Evolutionary conservation across 2,329 filamentous ascomycete species (phyloP).

Genomic region (Corynespora cassiicola): DNA sequence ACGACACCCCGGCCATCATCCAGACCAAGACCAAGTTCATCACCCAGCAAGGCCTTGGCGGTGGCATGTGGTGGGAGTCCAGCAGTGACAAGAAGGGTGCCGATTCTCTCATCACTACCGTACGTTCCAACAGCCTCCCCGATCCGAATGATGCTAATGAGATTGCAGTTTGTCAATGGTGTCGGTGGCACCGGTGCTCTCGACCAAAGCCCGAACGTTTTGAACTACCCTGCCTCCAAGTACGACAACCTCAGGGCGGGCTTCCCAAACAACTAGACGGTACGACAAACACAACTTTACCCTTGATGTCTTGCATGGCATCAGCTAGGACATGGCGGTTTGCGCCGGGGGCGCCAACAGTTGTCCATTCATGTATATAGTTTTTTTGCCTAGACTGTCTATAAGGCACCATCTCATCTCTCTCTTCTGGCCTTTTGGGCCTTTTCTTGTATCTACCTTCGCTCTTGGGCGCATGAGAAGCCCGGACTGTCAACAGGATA

Average conservation of each 20-base stretch:
- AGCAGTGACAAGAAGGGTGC: slow-evolving; percentile 37
- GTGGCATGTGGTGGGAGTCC: slow-evolving; percentile 49
- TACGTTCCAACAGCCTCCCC: too few species aligned
- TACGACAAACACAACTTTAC: too few species aligned
- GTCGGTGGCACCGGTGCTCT: slow-evolving; percentile 63
- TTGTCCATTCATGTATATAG: too few species aligned
- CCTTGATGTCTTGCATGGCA: too few species aligned
- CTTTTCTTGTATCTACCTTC: too few species aligned
- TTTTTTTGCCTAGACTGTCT: too few species aligned
- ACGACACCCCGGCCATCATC: slow-evolving; percentile 42
- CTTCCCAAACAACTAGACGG: slow-evolving; percentile 28
- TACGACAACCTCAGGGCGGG: slow-evolving; percentile 73
- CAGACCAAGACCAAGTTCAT: slow-evolving; percentile 34
- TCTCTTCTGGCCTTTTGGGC: too few species aligned
- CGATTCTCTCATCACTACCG: slow-evolving; percentile 39
- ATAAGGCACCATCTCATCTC: too few species aligned
- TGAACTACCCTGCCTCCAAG: slow-evolving; percentile 69
- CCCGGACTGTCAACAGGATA: too few species aligned
- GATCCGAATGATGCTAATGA: slow-evolving; percentile 15
- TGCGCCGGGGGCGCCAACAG: too few species aligned
- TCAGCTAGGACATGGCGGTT: too few species aligned
- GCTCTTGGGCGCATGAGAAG: too few species aligned
- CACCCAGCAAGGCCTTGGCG: slow-evolving; percentile 35
- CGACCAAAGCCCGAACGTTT: slow-evolving; percentile 63
- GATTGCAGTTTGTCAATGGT: slow-evolving; percentile 53